Base-by-base conservation (phyloP, 257 asterid genomes). In the Primulina eburnea region DNA sequence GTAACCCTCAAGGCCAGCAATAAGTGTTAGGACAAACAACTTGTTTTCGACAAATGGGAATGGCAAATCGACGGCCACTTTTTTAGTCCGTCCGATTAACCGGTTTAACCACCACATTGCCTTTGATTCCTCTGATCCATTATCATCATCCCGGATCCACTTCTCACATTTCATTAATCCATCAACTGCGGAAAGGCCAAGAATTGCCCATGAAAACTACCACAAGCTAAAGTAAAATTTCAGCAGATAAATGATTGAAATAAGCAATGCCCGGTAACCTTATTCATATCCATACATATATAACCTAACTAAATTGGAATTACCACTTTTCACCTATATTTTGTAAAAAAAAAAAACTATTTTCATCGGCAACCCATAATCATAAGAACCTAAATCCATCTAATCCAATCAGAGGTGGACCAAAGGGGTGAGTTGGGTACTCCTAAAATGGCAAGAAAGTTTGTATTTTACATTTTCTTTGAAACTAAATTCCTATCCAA, bases 1-100 rank as follows among this genome's bases (percentile, higher is more conserved):
- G 76, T 87, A 93, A 62, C 99, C 99, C 76, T 93, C 99, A 56
- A 93, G 83, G 57, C 99, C 97, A 74, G 99, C 95, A 71, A 92
- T 93, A 30, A 93, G 89, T 80, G 99, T 93, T 77, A 93, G 85
- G 70, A 93, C 97, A 78, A 90, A 93, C 40, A 90, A 60, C 76
- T 85, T 93, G 26, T 78, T 89, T 79, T 87, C 99, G 20, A 74
- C 86, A 79, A 93, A 87, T 65, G 99, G 96, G 83, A 84, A 93
- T 21, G 99, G 96, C 99, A 97, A 90, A 76, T 89, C 91, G 2
- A 89, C 58, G 28, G 85, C 50, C 7, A 90, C 87, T 76, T 87
- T 85, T 76, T 87, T 93, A 11, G 95, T 89, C 62, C 85, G 77
- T 38, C 95, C 96, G 2, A 93, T 87, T 26, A 93, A 79, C 62